A percentile compares a stretch with the other conserved stretches of the same genome.
These are phyloP conservation scores for Aspergillus asperescens DNA, from an alignment of 495 filamentous ascomycete species.

Conservation along the genomic window DNA sequence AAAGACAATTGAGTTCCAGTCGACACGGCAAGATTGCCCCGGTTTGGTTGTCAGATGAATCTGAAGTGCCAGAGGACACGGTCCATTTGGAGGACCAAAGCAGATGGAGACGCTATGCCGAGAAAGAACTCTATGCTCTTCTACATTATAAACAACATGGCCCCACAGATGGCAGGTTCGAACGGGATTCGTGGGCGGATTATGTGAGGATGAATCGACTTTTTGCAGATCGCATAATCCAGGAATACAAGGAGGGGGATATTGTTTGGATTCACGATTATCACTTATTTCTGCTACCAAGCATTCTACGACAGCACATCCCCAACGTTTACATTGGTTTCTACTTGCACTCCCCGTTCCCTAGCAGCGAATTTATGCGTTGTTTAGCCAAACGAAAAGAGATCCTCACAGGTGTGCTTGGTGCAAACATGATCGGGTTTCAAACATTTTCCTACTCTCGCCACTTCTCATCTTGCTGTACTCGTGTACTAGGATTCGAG, in stretches of 20 bases:
- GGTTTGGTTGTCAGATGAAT: constrained; percentile 76
- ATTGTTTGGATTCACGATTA: constrained; percentile 91
- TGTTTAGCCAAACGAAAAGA: constrained; percentile 83
- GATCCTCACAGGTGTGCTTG: constrained; percentile 78
- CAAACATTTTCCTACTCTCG: constrained; percentile 89
- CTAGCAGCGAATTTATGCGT: constrained; percentile 86
- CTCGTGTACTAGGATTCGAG: constrained; percentile 76
- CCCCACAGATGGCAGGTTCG: constrained; percentile 73
- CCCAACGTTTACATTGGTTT: constrained; percentile 86
- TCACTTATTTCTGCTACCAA: constrained; percentile 79
- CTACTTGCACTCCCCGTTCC: constrained; percentile 88
- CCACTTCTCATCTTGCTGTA: constrained; percentile 90
- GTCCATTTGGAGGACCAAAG: constrained; percentile 69
- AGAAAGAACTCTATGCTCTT: constrained; percentile 81
- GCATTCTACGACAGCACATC: constrained; percentile 72
- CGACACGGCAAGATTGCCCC: constrained; percentile 67
- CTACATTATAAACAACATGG: constrained; percentile 93
- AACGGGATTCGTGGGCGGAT: constrained; percentile 80
- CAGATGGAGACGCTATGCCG: constrained; percentile 81
- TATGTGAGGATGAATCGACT: constrained; percentile 82
- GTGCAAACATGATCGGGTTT: constrained; percentile 86
- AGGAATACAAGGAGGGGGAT: constrained; percentile 83
- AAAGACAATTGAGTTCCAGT: constrained; percentile 61
- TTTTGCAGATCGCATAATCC: constrained; percentile 79
- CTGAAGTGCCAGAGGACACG: constrained; percentile 56